Evolutionary conservation across 768 basidiomycete genomes (phyloP), one percentile per base, ranked within the genome.

Genomic region (Cystofilobasidium capitatum): DNA sequence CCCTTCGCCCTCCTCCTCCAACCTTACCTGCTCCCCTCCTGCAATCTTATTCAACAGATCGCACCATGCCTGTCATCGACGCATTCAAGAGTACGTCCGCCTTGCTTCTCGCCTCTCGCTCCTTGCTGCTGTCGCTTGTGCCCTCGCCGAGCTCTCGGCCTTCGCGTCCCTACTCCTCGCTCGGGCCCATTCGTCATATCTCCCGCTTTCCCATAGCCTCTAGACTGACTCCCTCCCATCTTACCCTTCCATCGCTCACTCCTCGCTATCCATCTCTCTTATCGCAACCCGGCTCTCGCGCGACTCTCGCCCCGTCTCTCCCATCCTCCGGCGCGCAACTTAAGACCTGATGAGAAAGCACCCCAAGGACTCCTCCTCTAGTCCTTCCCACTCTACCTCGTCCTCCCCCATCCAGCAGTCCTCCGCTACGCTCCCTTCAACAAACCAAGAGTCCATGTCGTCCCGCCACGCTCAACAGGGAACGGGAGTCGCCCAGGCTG

Each of bases 11-110:
- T 45, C 44, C 44, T n/a, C 44, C 24, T n/a, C 44, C 44, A 45
- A 16, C 8, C 44, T 20, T 5, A 16, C 17, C 17, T 4, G 17
- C 44, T n/a, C 17, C 17, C 17, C 44, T n/a, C 6, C 44, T 16
- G 17, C 6, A 16, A 16, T 45, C 44, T 5, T 20, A 7, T 6
- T 4, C 6, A 16, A 16, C 17, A 6, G 17, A 22, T 8, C 24
- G 4, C 49, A 16, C 3, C n/a, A 72, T 72, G 71, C 71, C 73
- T 45, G 87, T 90, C 62, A 86, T 92, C 73, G 85, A 91, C 78
- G 87, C 87, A 26, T 88, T 92, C 80, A 92, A 91, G 81, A 91
- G 89, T 90, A 76, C 45, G 81, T 78, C 36, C 69, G 60, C 70
- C 70, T 70, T 68, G 14, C 16, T 24, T 33, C 20, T 64, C 60